These are phyloP conservation scores for Dactylellina parvicollis DNA, from an alignment of 2,329 filamentous ascomycete genomes.

Conservation along the genomic window DNA sequence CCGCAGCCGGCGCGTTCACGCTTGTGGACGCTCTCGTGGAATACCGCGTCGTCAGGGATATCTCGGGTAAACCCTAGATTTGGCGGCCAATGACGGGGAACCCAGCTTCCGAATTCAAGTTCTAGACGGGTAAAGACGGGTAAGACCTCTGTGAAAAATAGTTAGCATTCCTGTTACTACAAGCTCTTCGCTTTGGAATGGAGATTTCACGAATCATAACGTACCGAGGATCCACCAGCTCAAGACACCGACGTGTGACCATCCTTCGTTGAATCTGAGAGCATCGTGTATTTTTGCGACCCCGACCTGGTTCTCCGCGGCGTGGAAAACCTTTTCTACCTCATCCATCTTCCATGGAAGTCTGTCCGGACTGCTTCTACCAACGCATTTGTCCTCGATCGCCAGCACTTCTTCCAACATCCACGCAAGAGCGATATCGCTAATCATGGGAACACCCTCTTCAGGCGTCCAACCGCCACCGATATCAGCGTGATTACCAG, in stretches of 20 bases:
- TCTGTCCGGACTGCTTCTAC: constrained; percentile 37
- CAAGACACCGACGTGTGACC: constrained; percentile 57
- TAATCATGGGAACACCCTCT: constrained; percentile 59
- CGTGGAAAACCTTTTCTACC: constrained; percentile 53
- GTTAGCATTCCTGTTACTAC: constrained; percentile 7
- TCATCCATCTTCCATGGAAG: constrained; percentile 53
- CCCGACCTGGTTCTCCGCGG: constrained; percentile 34
- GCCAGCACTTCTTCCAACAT: constrained; percentile 65
- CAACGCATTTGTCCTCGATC: constrained; percentile 54
- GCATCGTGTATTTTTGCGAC: constrained; percentile 59
- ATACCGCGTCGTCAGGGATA: constrained; percentile 59
- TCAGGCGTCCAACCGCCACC: constrained; percentile 74
- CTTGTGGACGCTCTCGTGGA: constrained; percentile 59
- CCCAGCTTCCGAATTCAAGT: constrained; percentile 60
- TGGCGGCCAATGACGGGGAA: constrained; percentile 60
- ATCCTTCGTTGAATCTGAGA: constrained; percentile 59
- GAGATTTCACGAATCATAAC: constrained; percentile 8
- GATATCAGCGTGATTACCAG: constrained; percentile 80
- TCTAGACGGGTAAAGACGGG: constrained; percentile 61
- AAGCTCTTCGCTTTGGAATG: not conserved
- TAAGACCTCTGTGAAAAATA: constrained; percentile 59
- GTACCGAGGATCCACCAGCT: constrained; percentile 61
- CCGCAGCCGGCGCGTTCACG: constrained; percentile 43
- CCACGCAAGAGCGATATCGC: constrained; percentile 67
- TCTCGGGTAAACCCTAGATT: constrained; percentile 60